Base-by-base conservation (phyloP, 164 flowering plant species). In the Aristolochia contorta region DNA sequence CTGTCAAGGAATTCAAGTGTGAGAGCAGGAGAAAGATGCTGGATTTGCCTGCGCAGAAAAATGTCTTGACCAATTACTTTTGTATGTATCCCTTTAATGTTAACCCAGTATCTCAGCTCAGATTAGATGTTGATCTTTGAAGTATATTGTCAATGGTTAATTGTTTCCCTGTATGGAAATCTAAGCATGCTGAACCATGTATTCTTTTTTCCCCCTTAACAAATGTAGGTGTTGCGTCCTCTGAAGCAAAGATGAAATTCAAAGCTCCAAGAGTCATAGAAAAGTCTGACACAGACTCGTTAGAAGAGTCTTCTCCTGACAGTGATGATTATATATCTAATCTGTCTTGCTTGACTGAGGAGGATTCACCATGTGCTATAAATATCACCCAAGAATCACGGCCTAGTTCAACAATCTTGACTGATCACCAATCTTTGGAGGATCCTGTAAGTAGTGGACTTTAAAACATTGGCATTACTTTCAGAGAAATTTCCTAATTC, bases 41-140 rank as follows among this genome's bases (percentile, higher is more conserved):
- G 41, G 88, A 82, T 66, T 77, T 88, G 77, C 94, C 93, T 30
- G 88, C 73, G 32, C 85, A 90, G 79, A 91, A 82, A 69, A 93
- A 93, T 84, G 78, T 88, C 50, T 64, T 90, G 66, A 90, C 97
- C 14, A 90, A 88, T 57, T 93, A 93, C 62, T 86, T 91, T 61
- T 89, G 98, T 92, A 92, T 27, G 30, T 5, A 27, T 27, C 30
- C 30, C 30, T 37, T 37, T 37, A 37, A 37, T 37, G 43, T 37
- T 37, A 37, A 37, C 12, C 12, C 3, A 0, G 12, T 37, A 37
- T 37, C 9, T 37, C 43, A 6, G 43, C 7, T 37, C 43, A 3
- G 43, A 37, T 37, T 8, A 37, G 12, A 37, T 37, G 43, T 37
- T 0, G 7, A 37, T 37, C 43, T 37, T 37, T 37, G 7, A 3